Conservation (phyloP, 345 rosid species). For the Litchi chinensis region DNA sequence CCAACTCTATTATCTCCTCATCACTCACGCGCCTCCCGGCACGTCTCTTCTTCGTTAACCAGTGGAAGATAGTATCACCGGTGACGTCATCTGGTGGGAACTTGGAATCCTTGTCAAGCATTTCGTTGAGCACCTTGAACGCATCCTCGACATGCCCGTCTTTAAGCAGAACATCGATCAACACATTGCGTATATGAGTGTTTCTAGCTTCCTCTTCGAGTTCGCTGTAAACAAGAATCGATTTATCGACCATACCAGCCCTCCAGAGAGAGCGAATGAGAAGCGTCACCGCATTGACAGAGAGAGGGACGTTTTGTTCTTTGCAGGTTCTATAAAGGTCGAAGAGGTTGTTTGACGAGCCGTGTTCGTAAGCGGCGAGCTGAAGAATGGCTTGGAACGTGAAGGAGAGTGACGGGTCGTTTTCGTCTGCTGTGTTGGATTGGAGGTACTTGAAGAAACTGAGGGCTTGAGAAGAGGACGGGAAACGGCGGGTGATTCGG, state of each 20-base stretch:
- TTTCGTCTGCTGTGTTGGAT: slow-evolving; percentile 32
- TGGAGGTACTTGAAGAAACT: slow-evolving; percentile 54
- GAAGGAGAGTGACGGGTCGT: slow-evolving; percentile 39
- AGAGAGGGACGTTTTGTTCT: slow-evolving; percentile 55
- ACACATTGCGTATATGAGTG: slow-evolving; percentile 47
- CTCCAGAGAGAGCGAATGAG: slow-evolving; percentile 55
- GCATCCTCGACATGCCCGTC: slow-evolving; percentile 52
- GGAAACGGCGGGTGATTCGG: slow-evolving; percentile 54
- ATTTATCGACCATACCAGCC: slow-evolving; percentile 46
- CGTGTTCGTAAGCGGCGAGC: slow-evolving; percentile 49
- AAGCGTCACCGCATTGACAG: slow-evolving; percentile 41
- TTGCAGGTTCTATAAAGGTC: slow-evolving; percentile 49
- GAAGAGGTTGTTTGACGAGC: slow-evolving; percentile 35
- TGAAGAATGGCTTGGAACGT: slow-evolving; percentile 61
- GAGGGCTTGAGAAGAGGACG: slow-evolving; percentile 57
- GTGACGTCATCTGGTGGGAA: slow-evolving; percentile 49
- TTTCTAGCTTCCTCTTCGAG: slow-evolving; percentile 41
- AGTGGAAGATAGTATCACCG: slow-evolving; percentile 47
- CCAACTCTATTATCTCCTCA: slow-evolving; percentile 45
- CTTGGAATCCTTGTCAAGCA: slow-evolving; percentile 49
- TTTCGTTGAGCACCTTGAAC: slow-evolving; percentile 82
- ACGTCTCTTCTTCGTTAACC: slow-evolving; percentile 30
- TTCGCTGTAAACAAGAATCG: slow-evolving; percentile 42
- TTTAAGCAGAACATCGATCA: slow-evolving; percentile 35
- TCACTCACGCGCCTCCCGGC: slow-evolving; percentile 32